These are phyloP conservation scores for Aegilops speltoides DNA, from an alignment of 176 grass and related monocot species.

Conservation along the genomic window DNA sequence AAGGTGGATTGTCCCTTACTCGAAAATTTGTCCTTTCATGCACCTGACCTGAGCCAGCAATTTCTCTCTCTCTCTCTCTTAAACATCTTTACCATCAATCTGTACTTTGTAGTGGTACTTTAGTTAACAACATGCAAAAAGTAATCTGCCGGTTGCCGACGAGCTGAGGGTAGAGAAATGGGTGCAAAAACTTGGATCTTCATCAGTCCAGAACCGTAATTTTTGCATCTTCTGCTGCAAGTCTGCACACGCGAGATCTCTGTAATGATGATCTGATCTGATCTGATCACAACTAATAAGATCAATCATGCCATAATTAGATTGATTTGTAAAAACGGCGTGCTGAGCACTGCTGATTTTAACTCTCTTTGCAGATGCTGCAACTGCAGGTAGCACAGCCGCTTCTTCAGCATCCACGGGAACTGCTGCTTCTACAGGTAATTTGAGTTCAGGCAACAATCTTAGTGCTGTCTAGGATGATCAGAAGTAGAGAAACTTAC, in stretches of 20 bases:
- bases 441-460: not conserved
- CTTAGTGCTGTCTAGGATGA: not conserved
- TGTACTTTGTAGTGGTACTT: not conserved
- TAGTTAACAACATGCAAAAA: not conserved
- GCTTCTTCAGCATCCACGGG: conserved; percentile 37
- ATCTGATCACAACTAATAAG: not conserved
- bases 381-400: conserved; percentile 7
- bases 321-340: not conserved
- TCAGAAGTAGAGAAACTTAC: not conserved
- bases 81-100: not conserved
- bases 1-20: not conserved
- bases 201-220: not conserved
- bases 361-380: conserved; percentile 1
- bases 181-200: not conserved
- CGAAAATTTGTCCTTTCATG: conserved; percentile 6
- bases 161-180: not conserved
- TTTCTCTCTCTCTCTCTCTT: not conserved
- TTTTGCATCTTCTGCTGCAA: not conserved
- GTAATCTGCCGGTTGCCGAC: not conserved
- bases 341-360: not conserved
- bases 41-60: not conserved
- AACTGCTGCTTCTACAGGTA: conserved; percentile 33
- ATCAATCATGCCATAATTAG: not conserved
- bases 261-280: not conserved
- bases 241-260: not conserved